Evolutionary conservation across 2,329 filamentous ascomycete species (phyloP).

Genomic region (Grosmannia clavigera): DNA sequence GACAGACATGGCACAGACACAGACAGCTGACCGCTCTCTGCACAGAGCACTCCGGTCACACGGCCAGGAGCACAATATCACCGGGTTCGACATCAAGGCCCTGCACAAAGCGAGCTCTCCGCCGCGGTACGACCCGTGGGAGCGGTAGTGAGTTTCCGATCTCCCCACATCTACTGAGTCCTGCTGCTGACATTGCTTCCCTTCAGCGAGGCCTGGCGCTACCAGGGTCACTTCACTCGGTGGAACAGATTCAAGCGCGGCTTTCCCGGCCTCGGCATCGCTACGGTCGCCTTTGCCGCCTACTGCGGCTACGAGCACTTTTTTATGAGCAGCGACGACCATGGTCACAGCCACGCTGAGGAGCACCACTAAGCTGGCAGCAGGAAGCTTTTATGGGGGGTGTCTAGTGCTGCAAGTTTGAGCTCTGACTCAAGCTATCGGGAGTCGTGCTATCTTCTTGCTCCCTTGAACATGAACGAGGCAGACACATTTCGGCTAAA

Average conservation of each 20-base stretch:
- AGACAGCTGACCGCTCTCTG: not conserved
- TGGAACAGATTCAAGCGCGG: slow-evolving; percentile 77
- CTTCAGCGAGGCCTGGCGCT: slow-evolving; percentile 84
- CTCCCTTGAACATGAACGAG: not conserved
- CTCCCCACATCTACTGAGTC: not conserved
- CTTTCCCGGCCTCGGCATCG: slow-evolving; percentile 87
- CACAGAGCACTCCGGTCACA: slow-evolving; percentile 38
- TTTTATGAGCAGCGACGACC: slow-evolving; percentile 58
- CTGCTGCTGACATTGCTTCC: not conserved
- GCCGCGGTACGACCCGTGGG: slow-evolving; percentile 54
- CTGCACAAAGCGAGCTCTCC: slow-evolving; percentile 59
- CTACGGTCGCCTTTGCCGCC: slow-evolving; percentile 75
- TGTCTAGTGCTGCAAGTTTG: too few relatives aligned
- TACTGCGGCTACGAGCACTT: slow-evolving; percentile 88
- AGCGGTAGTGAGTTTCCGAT: slow-evolving; percentile 39
- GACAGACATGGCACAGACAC: not conserved
- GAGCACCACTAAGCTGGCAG: slow-evolving; percentile 37
- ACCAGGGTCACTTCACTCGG: slow-evolving; percentile 75
- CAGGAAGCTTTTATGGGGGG: not conserved
- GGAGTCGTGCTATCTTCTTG: not conserved
- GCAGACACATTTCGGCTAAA: not conserved
- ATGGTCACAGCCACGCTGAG: slow-evolving; percentile 40
- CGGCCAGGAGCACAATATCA: slow-evolving; percentile 59
- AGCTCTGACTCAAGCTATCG: not conserved
- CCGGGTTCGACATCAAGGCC: slow-evolving; percentile 81